Conservation (phyloP, 176 grass and related monocot genomes). For the Zoysia japonica region DNA sequence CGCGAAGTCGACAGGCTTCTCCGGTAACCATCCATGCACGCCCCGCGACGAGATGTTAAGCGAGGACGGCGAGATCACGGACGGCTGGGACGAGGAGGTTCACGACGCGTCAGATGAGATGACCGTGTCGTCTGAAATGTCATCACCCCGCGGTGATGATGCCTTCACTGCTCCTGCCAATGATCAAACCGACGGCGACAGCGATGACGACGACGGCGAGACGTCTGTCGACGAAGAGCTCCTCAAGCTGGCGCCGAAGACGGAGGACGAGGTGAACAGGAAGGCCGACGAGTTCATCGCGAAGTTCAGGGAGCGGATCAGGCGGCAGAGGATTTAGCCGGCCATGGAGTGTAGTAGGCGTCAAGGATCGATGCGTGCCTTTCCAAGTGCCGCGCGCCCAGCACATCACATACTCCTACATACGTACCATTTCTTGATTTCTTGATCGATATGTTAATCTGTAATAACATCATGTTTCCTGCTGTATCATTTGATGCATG, state of each 20-base stretch:
- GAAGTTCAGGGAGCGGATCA: constrained; percentile 91
- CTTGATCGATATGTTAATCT: background rate
- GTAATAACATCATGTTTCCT: constrained; percentile 4
- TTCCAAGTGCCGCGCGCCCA: background rate
- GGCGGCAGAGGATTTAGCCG: constrained; percentile 56
- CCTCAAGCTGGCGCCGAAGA: constrained; percentile 34
- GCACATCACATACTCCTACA: background rate
- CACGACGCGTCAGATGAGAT: constrained; percentile 22
- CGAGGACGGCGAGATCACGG: constrained; percentile 24
- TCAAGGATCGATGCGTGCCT: background rate
- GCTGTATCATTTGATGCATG: constrained; percentile 36
- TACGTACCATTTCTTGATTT: constrained; percentile 8
- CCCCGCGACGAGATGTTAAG: constrained; percentile 24
- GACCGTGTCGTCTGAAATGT: constrained; percentile 31
- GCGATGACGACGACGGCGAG: constrained; percentile 32
- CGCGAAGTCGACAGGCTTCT: background rate
- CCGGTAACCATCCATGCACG: background rate
- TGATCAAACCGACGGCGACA: background rate
- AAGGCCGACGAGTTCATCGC: constrained; percentile 96
- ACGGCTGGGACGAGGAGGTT: constrained; percentile 38
- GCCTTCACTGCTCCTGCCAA: constrained; percentile 11
- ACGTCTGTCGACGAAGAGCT: constrained; percentile 54
- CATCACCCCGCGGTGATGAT: constrained; percentile 18
- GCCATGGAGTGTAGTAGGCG: background rate
- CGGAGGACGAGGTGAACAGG: constrained; percentile 75